phyloP scores from a whole-genome alignment of 257 asterid genomes.

The Marsdenia floribunda region DNA sequence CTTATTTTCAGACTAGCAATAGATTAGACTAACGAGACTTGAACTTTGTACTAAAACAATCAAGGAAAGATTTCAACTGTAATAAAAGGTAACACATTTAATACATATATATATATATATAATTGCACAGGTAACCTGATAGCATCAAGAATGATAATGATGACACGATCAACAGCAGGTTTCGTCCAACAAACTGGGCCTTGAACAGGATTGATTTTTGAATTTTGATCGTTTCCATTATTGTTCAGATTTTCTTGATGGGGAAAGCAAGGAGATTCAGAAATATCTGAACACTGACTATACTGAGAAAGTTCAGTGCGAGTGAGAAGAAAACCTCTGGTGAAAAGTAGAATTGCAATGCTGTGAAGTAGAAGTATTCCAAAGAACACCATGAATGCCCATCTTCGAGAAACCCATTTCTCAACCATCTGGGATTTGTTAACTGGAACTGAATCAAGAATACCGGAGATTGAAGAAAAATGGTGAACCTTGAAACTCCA shows the following conservation, averaged over 20 bases:
- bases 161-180: constrained; percentile 73
- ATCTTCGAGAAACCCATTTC: constrained; percentile 43
- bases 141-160: constrained; percentile 87
- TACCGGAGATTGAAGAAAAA: background rate
- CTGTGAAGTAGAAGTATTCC: constrained; percentile 61
- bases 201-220: background rate
- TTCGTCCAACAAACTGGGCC: constrained; percentile 62
- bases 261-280: constrained; percentile 61
- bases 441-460: background rate
- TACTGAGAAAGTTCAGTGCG: constrained; percentile 79
- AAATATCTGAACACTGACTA: constrained; percentile 68
- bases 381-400: constrained; percentile 48
- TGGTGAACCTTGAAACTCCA: background rate
- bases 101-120: background rate
- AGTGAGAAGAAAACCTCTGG: constrained; percentile 91
- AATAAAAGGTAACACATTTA: background rate
- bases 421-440: constrained; percentile 25
- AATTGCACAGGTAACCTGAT: constrained; percentile 43
- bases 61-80: background rate
- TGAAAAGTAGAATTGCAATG: constrained; percentile 58
- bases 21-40: background rate
- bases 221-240: constrained; percentile 25
- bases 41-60: background rate
- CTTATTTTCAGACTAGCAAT: background rate
- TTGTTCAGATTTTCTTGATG: background rate